These are phyloP conservation scores for Harringtonia lauricola DNA, from an alignment of 2,329 filamentous ascomycete genomes.

Conservation along the genomic window DNA sequence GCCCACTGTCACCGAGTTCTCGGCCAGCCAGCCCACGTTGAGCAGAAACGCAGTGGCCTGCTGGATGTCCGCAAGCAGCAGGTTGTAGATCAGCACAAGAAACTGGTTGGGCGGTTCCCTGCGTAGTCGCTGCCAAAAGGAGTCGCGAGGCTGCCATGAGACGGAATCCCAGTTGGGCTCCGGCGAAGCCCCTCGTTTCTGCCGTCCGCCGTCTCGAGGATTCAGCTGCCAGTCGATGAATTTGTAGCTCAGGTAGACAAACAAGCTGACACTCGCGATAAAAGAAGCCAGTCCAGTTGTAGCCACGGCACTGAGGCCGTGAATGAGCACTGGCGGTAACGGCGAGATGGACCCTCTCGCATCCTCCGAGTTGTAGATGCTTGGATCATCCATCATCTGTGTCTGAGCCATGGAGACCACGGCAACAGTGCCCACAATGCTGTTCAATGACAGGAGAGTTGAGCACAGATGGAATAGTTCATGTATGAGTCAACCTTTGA, in stretches of 20 bases:
- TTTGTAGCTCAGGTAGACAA: constrained; percentile 24
- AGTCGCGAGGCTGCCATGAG: background rate
- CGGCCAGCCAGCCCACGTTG: constrained; percentile 46
- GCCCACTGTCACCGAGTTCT: constrained; percentile 41
- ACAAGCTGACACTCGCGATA: constrained; percentile 20
- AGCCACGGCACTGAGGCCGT: constrained; percentile 26
- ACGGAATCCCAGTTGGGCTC: constrained; percentile 5
- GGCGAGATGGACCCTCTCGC: constrained; percentile 20
- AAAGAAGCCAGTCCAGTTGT: constrained; percentile 26
- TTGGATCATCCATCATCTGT: constrained; percentile 1
- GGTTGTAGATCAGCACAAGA: constrained; percentile 57
- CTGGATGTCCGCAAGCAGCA: constrained; percentile 56
- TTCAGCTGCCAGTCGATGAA: constrained; percentile 22
- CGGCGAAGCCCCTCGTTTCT: constrained; percentile 4
- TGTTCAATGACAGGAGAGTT: too few relatives aligned
- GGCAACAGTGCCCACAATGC: too few relatives aligned
- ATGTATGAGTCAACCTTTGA: too few relatives aligned
- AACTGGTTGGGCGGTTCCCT: constrained; percentile 49
- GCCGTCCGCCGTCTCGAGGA: constrained; percentile 5
- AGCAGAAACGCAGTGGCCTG: constrained; percentile 54
- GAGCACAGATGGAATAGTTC: too few relatives aligned
- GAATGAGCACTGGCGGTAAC: constrained; percentile 21
- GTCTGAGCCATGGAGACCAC: background rate
- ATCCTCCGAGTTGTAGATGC: constrained; percentile 17
- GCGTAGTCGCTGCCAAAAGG: constrained; percentile 14